Evolutionary conservation across 345 rosid genomes (phyloP).

Genomic region (Eucalyptus sp.): DNA sequence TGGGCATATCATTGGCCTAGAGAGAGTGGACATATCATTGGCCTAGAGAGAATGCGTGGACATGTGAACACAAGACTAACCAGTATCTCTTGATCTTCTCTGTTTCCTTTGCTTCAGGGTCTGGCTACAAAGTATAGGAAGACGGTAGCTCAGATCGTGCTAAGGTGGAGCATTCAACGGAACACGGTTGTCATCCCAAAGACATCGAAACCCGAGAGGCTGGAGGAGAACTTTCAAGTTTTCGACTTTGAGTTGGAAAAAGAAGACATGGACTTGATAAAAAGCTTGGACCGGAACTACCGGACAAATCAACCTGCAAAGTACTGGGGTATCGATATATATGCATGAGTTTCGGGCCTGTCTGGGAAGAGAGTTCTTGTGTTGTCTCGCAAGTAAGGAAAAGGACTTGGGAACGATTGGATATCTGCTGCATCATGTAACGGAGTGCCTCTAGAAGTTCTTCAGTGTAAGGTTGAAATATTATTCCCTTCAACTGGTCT

Average conservation of each 20-base stretch:
- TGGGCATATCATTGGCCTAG: background rate
- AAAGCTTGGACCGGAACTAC: slow-evolving; percentile 43
- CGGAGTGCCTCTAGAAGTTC: background rate
- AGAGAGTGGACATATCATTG: background rate
- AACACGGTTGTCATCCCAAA: slow-evolving; percentile 75
- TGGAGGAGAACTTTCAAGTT: slow-evolving; percentile 54
- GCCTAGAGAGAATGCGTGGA: background rate
- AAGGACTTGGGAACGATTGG: background rate
- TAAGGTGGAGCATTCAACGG: slow-evolving; percentile 73
- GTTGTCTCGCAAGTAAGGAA: background rate
- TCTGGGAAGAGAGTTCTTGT: background rate
- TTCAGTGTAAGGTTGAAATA: background rate
- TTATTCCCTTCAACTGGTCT: background rate
- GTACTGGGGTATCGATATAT: slow-evolving; percentile 75
- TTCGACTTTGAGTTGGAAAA: slow-evolving; percentile 47
- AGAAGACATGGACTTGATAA: slow-evolving; percentile 69
- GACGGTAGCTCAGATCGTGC: slow-evolving; percentile 64
- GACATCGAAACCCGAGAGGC: slow-evolving; percentile 50
- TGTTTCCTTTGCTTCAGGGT: slow-evolving; percentile 17
- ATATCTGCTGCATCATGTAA: background rate
- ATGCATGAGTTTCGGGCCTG: slow-evolving; percentile 21
- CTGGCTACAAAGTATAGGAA: slow-evolving; percentile 66
- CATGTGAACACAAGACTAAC: background rate
- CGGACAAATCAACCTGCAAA: slow-evolving; percentile 70
- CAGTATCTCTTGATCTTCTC: background rate